Evolutionary conservation across 1,139 yeast species (phyloP), one percentile per base, ranked within the genome.

Genomic region (Chernovozyma aurita): DNA sequence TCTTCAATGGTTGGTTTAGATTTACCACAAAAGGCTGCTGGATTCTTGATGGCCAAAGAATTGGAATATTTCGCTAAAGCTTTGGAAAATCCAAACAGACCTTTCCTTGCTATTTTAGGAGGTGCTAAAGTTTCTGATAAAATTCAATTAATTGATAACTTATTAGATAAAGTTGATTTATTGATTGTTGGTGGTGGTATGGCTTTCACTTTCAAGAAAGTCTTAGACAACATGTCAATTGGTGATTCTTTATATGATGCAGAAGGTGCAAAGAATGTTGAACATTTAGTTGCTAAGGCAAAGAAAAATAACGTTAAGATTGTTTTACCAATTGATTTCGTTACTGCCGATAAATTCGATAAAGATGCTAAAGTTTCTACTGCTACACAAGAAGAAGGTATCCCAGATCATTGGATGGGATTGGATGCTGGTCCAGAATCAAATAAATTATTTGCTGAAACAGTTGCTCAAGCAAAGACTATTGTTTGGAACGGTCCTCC

Each of bases 401-500:
- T 90, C 48, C 94, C 96, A 57, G 95, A 82, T 51, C 79, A 80
- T 53, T 83, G 94, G 86, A 83, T 84, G 82, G 97, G 97, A 60
- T 80, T 90, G 59, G 97, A 90, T 66, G 79, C 81, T 56, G 97
- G 97, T 69, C 88, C 87, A 68, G 79, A 85, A 73, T 77, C 95
- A 42, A 73, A 76, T 54, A 74, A 79, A 66, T 75, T 83, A 53
- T 90, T 85, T 62, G 75, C 80, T 49, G 78, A 70, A 44, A 82
- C 95, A 46, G 86, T 90, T 50, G 83, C 84, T 49, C 76, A 82
- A 70, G 94, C 97, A 52, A 87, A 88, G 80, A 92, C 97, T 57
- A 90, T 90, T 58, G 90, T 90, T 59, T 90, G 97, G 97, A 90
- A 90, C 74, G 97, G 97, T 63, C 97, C 97, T 46, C 96, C 97